Evolutionary conservation across 2,329 filamentous ascomycete species (phyloP).

Genomic region (Dothistroma septosporum): DNA sequence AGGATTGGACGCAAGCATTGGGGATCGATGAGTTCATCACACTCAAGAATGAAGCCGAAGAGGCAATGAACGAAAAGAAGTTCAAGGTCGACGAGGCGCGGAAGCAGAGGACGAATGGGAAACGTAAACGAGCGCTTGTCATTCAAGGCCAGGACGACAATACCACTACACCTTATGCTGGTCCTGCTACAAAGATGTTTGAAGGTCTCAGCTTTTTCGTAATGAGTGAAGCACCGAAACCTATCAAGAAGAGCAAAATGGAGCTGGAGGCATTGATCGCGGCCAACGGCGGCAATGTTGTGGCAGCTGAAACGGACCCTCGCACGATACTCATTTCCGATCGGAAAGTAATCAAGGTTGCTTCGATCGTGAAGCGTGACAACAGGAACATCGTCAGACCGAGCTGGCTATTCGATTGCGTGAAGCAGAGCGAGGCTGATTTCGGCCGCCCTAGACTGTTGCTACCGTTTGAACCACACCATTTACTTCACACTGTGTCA

Average conservation of each 20-base stretch:
- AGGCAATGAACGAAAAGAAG: slow-evolving; percentile 66
- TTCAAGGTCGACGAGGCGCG: slow-evolving; percentile 65
- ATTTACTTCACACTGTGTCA: slow-evolving; percentile 68
- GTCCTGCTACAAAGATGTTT: slow-evolving; percentile 63
- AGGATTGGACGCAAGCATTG: slow-evolving; percentile 75
- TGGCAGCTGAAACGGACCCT: slow-evolving; percentile 64
- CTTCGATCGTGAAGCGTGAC: slow-evolving; percentile 71
- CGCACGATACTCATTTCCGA: slow-evolving; percentile 74
- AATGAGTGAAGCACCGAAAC: slow-evolving; percentile 68
- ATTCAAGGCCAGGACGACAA: slow-evolving; percentile 66
- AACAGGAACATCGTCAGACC: slow-evolving; percentile 70
- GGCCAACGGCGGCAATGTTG: slow-evolving; percentile 73
- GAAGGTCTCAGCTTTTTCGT: slow-evolving; percentile 73
- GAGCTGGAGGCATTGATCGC: slow-evolving; percentile 80
- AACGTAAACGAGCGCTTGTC: slow-evolving; percentile 63
- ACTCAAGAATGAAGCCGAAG: slow-evolving; percentile 64
- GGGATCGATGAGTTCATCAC: slow-evolving; percentile 73
- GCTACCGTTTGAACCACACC: slow-evolving; percentile 62
- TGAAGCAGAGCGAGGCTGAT: slow-evolving; percentile 58
- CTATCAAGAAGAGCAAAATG: slow-evolving; percentile 68
- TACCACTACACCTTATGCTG: slow-evolving; percentile 51
- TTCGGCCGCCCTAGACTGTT: slow-evolving; percentile 52
- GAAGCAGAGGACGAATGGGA: slow-evolving; percentile 59
- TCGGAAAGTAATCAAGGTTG: slow-evolving; percentile 73
- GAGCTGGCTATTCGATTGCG: slow-evolving; percentile 78